Evolutionary conservation across 2,329 filamentous ascomycete species (phyloP).

Genomic region (Microsporum audouinii): DNA sequence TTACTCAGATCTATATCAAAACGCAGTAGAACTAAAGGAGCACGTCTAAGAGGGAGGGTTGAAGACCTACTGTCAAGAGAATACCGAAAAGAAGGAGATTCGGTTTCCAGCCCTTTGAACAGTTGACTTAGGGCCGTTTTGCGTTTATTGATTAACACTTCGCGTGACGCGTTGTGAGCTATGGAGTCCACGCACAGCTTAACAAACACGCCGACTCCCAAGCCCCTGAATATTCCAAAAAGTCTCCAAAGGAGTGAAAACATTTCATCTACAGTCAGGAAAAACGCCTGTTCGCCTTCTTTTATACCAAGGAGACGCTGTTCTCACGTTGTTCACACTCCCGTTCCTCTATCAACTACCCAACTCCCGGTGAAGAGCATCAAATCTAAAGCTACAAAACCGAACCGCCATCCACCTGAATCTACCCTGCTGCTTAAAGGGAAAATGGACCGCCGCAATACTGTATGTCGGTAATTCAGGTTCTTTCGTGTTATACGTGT

Average conservation of each 20-base stretch:
- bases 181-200: background rate
- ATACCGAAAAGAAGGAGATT: background rate
- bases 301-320: background rate
- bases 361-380: background rate
- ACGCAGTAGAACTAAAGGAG: constrained; percentile 15
- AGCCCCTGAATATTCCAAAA: background rate
- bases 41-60: constrained; percentile 10
- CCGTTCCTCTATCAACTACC: background rate
- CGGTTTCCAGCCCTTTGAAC: background rate
- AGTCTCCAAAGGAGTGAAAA: background rate
- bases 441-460: background rate
- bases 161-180: background rate
- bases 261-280: background rate
- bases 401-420: background rate
- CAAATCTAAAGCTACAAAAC: background rate
- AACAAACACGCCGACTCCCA: background rate
- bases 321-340: background rate
- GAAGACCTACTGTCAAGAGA: background rate
- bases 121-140: background rate
- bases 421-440: background rate
- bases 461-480: background rate
- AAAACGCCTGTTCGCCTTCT: background rate
- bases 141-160: background rate
- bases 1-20: constrained; percentile 19
- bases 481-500: background rate